A percentile compares a stretch with the other conserved stretches of the same genome.
Conservation (phyloP, 2,329 filamentous ascomycete species). For the Fusarium denticulatum region DNA sequence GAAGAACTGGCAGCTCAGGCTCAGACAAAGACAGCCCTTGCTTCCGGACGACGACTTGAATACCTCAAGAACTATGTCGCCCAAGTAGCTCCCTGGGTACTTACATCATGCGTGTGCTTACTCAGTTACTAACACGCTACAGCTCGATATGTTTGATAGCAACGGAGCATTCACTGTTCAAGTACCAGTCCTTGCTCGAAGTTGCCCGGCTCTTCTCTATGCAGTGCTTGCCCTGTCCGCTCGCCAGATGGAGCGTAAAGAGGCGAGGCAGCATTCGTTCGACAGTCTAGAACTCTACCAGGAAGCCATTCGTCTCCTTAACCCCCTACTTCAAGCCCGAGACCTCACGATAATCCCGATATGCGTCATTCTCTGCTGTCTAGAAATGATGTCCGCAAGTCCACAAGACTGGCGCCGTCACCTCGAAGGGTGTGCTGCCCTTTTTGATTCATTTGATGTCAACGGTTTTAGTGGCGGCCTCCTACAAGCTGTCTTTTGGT, state of each 20-base stretch:
- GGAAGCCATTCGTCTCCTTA: slow-evolving; percentile 58
- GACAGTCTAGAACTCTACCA: slow-evolving; percentile 66
- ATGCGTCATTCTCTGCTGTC: slow-evolving; percentile 52
- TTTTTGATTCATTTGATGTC: slow-evolving; percentile 64
- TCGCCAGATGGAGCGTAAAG: slow-evolving; percentile 62
- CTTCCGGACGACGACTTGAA: slow-evolving; percentile 47
- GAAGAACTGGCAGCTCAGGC: slow-evolving; percentile 35
- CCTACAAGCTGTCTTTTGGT: slow-evolving; percentile 67
- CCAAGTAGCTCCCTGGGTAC: slow-evolving; percentile 62
- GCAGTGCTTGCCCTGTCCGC: slow-evolving; percentile 65
- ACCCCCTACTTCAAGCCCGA: slow-evolving; percentile 48
- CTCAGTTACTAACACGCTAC: neutral
- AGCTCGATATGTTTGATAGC: slow-evolving; percentile 68
- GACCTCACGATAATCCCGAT: slow-evolving; percentile 49
- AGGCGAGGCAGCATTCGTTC: slow-evolving; percentile 55
- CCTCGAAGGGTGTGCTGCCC: slow-evolving; percentile 65
- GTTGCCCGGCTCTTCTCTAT: slow-evolving; percentile 58
- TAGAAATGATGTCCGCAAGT: slow-evolving; percentile 57
- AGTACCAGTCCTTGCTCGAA: slow-evolving; percentile 59
- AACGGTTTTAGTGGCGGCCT: slow-evolving; percentile 63
- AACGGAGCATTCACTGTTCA: slow-evolving; percentile 62
- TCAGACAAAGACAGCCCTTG: slow-evolving; percentile 43
- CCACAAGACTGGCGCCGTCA: slow-evolving; percentile 63
- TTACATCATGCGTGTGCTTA: neutral
- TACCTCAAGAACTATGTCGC: slow-evolving; percentile 63